Evolutionary conservation across 306 rosid genomes (phyloP).

Genomic region (Alnus rubra): DNA sequence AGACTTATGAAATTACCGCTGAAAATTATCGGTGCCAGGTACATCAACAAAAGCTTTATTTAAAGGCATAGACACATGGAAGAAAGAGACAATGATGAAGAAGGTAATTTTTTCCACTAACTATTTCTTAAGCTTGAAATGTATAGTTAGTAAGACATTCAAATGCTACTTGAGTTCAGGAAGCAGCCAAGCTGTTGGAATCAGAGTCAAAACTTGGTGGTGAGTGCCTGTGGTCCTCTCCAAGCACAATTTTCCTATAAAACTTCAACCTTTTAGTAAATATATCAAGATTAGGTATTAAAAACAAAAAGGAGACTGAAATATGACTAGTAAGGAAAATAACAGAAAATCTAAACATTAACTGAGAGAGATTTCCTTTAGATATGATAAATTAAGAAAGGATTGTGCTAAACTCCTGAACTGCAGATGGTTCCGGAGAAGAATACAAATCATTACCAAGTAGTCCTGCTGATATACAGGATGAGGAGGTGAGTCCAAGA

Average conservation of each 20-base stretch:
- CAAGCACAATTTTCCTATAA: constrained; percentile 5
- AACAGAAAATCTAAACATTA: neutral
- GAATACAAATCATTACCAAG: constrained; percentile 64
- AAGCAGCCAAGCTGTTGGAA: constrained; percentile 55
- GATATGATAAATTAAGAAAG: neutral
- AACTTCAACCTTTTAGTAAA: neutral
- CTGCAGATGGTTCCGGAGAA: constrained; percentile 51
- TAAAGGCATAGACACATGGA: constrained; percentile 77
- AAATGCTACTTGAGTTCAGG: constrained; percentile 48
- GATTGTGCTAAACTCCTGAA: constrained; percentile 8
- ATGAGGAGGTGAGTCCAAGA: constrained; percentile 55
- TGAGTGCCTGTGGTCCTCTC: constrained; percentile 32
- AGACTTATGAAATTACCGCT: constrained; percentile 2
- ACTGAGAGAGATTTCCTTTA: constrained; percentile 1
- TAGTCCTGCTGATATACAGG: constrained; percentile 55
- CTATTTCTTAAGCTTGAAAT: constrained; percentile 2
- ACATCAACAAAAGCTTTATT: constrained; percentile 69
- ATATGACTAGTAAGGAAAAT: constrained; percentile 1
- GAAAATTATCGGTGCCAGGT: constrained; percentile 39
- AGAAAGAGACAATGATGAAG: constrained; percentile 61
- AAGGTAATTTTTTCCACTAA: constrained; percentile 33
- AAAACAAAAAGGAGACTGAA: constrained; percentile 6
- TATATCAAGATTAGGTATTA: neutral
- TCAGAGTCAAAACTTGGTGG: constrained; percentile 51
- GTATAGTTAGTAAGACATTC: neutral